These are phyloP conservation scores for Linaria vulgaris DNA, from an alignment of 257 asterid genomes.

Conservation along the genomic window DNA sequence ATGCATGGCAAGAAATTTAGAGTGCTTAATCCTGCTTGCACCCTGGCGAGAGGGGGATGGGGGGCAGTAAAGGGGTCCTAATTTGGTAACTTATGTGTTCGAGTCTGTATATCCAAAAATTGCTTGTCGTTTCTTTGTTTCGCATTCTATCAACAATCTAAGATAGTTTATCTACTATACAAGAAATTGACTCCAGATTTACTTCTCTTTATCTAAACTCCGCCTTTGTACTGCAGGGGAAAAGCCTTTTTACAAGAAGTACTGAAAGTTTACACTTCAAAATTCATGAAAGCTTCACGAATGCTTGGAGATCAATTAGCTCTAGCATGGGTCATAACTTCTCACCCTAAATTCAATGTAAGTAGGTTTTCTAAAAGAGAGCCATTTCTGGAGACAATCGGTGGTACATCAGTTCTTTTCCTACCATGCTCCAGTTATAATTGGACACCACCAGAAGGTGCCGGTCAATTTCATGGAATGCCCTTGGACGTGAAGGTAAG, in stretches of 20 bases:
- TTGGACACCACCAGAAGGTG: constrained; percentile 99
- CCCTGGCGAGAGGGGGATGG: too few species aligned
- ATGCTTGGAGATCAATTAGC: constrained; percentile 99
- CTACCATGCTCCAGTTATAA: constrained; percentile 81
- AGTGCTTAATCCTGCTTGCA: too few species aligned
- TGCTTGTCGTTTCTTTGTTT: too few species aligned
- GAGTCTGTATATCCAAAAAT: too few species aligned
- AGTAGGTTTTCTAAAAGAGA: constrained; percentile 56
- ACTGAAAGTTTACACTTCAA: constrained; percentile 51
- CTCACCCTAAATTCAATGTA: constrained; percentile 52
- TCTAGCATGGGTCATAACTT: constrained; percentile 79
- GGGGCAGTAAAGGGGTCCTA: too few species aligned
- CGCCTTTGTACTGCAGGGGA: constrained; percentile 50
- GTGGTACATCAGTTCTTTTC: constrained; percentile 68
- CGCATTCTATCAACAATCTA: too few species aligned
- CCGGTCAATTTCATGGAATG: constrained; percentile 97
- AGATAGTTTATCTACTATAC: too few species aligned
- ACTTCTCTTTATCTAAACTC: constrained; percentile 3
- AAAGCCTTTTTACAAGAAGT: constrained; percentile 67
- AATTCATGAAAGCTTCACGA: constrained; percentile 82
- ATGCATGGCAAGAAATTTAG: too few species aligned
- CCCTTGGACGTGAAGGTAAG: constrained; percentile 93
- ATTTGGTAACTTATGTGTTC: too few species aligned
- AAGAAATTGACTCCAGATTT: neutral
- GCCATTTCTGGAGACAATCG: constrained; percentile 53